phyloP scores from a whole-genome alignment of 2,329 filamentous ascomycete species.

The Bipolaris oryzae region DNA sequence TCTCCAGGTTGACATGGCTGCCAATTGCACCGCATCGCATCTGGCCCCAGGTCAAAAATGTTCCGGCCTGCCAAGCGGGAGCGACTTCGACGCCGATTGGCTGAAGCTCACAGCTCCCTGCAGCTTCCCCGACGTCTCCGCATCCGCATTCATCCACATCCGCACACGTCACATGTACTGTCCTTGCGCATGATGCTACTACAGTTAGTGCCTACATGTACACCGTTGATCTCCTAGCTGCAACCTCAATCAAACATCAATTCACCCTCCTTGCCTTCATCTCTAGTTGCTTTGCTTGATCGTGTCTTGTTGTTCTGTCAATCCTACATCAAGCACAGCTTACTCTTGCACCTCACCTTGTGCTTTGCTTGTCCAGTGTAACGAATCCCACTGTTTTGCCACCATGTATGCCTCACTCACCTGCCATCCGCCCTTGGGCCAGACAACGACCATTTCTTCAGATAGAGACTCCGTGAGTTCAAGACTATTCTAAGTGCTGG shows the following conservation, averaged over 20 bases:
- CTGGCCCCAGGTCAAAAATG: slow-evolving; percentile 24
- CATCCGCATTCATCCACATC: slow-evolving; percentile 30
- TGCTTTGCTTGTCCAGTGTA: neutral
- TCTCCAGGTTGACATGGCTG: slow-evolving; percentile 39
- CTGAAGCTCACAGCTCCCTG: slow-evolving; percentile 14
- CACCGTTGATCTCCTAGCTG: slow-evolving; percentile 9
- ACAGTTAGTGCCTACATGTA: slow-evolving; percentile 9
- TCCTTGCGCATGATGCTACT: slow-evolving; percentile 14
- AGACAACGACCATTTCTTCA: slow-evolving; percentile 67
- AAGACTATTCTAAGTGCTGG: neutral
- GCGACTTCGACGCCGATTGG: slow-evolving; percentile 25
- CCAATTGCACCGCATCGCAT: slow-evolving; percentile 23
- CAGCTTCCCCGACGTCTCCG: slow-evolving; percentile 33
- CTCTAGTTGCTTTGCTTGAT: slow-evolving; percentile 6
- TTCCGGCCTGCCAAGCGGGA: slow-evolving; percentile 24
- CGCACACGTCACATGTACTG: slow-evolving; percentile 27
- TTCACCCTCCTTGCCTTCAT: neutral
- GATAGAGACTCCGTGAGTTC: slow-evolving; percentile 47
- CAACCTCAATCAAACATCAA: slow-evolving; percentile 10
- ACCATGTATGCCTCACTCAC: slow-evolving; percentile 61
- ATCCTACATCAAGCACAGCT: neutral
- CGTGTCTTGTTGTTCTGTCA: slow-evolving; percentile 3
- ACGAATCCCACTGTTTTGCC: neutral
- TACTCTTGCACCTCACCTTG: neutral
- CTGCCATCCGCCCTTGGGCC: slow-evolving; percentile 75